Percentiles rank a stretch among this genome's conserved stretches.
phyloP scores from a whole-genome alignment of 2,329 filamentous ascomycete species.

The Neofusicoccum umdonicola region DNA sequence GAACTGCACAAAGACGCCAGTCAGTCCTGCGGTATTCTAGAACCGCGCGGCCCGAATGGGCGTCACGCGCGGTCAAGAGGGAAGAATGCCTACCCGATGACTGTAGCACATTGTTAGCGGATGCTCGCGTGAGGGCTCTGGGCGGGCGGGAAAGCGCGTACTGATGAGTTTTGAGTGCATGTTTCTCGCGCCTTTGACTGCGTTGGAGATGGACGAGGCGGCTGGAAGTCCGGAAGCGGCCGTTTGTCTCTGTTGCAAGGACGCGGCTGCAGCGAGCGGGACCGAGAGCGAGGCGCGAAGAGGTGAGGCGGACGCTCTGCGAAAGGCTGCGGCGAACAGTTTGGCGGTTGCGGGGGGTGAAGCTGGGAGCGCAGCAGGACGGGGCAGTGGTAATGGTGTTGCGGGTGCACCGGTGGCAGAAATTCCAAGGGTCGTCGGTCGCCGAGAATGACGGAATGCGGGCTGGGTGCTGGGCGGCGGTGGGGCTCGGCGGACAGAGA shows the following conservation, averaged over 20 bases:
- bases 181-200: slow-evolving; percentile 48
- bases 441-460: slow-evolving; percentile 11
- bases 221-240: slow-evolving; percentile 39
- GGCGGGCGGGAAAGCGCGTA: slow-evolving; percentile 47
- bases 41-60: slow-evolving; percentile 17
- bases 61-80: background rate
- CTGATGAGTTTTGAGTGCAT: slow-evolving; percentile 94
- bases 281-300: slow-evolving; percentile 72
- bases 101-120: slow-evolving; percentile 29
- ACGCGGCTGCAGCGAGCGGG: slow-evolving; percentile 69
- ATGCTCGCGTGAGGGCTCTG: slow-evolving; percentile 1
- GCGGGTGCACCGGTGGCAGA: background rate
- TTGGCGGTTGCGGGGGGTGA: slow-evolving; percentile 59
- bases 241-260: slow-evolving; percentile 61
- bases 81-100: slow-evolving; percentile 35
- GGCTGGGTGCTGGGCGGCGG: background rate
- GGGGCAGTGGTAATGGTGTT: background rate
- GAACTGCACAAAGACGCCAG: slow-evolving; percentile 64
- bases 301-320: slow-evolving; percentile 59
- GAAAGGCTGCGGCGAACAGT: slow-evolving; percentile 84
- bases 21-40: slow-evolving; percentile 45
- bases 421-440: slow-evolving; percentile 1
- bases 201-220: slow-evolving; percentile 15
- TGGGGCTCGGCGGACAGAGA: background rate
- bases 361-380: background rate